Evolutionary conservation across 176 grass and related monocot species (phyloP), one percentile per base, ranked within the genome.

Genomic region (Paspalum vaginatum): DNA sequence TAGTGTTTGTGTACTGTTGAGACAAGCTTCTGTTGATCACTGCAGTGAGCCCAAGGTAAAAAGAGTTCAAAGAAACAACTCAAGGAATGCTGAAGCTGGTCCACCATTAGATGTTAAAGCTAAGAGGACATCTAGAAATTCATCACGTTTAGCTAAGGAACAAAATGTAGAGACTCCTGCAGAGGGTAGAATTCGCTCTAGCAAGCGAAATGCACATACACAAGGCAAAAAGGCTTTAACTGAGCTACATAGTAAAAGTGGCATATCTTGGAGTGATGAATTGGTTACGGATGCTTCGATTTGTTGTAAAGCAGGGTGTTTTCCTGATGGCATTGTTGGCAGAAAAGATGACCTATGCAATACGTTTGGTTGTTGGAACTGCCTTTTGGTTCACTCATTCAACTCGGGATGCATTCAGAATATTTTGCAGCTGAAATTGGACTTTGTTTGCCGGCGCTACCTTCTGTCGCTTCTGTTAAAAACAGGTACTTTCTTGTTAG

Each of bases 321-420:
- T 37, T 50, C 2, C 18, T 85, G 57, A 60, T 82, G 54, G 68
- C 12, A 45, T 69, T 43, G 55, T 68, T 55, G 11, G 17, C 68
- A 85, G 61, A 39, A 67, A 50, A 81, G 74, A 83, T 42, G 59
- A 46, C 58, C 17, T 68, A 54, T 88, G 75, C 79, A 73, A 74
- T 61, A 83, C 85, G 87, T 78, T 80, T 77, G 74, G 87, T 18
- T 95, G 95, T 47, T 98, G 87, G 95, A 82, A 78, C 39, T 98
- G 95, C 37, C 83, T 93, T 52, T 48, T 89, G 40, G 61, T 73
- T 49, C 83, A 83, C 65, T 78, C 84, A 53, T 40, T 94, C 25
- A 76, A 87, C 80, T 84, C 81, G 0, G 92, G 71, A 8, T 87
- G 63, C 63, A 82, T 98, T 79, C 63, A 77, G 48, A 90, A 87